Evolutionary conservation across 169 alveolate genomes (phyloP).

Genomic region (Plasmodium malariae): DNA sequence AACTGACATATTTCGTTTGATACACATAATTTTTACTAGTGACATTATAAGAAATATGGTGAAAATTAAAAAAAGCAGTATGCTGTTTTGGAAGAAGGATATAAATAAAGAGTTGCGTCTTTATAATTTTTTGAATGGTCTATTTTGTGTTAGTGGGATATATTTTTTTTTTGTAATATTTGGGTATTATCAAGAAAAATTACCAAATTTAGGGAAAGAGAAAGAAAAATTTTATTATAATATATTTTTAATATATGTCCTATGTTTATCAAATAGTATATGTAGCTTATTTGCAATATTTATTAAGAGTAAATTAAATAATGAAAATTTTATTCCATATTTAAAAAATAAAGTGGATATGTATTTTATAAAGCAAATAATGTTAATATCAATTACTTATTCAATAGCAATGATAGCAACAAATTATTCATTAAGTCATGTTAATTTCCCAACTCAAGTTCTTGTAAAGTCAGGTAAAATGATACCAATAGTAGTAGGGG

Average conservation of each 20-base stretch:
- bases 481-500: conserved; percentile 94
- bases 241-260: conserved; percentile 66
- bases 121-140: conserved; percentile 44
- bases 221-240: conserved; percentile 67
- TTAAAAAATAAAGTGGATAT: conserved; percentile 63
- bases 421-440: conserved; percentile 88
- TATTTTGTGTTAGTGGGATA: conserved; percentile 77
- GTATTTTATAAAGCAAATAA: conserved; percentile 66
- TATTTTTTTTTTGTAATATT: conserved; percentile 80
- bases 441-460: conserved; percentile 93
- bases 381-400: conserved; percentile 86
- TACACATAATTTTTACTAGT: too few relatives aligned
- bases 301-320: conserved; percentile 41
- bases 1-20: background rate
- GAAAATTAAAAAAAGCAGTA: conserved; percentile 7
- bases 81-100: conserved; percentile 22
- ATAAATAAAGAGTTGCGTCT: conserved; percentile 17
- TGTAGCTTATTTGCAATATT: conserved; percentile 50
- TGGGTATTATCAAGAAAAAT: conserved; percentile 83
- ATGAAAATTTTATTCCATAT: conserved; percentile 16
- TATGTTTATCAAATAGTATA: conserved; percentile 62
- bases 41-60: conserved; percentile 7
- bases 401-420: conserved; percentile 88
- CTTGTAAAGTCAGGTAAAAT: conserved; percentile 92
- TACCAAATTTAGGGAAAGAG: conserved; percentile 70